Evolutionary conservation across 805 yeast genomes (phyloP), one percentile per base, ranked within the genome.

Genomic region (Nakazawaea wickerhamii): DNA sequence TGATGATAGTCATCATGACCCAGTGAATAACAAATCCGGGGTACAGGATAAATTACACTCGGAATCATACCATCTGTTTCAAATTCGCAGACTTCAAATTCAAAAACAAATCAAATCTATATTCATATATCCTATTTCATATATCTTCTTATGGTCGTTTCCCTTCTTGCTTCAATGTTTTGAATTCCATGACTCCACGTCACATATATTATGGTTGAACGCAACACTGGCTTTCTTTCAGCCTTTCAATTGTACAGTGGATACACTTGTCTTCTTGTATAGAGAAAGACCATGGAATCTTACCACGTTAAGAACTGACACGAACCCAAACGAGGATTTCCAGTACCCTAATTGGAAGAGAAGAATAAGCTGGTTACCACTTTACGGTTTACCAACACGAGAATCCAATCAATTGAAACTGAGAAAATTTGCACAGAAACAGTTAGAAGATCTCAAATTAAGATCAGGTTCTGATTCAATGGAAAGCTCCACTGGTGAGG

Each of bases 121-220:
- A 37, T 87, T 89, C 60, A 70, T 89, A 36, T 89, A 89, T 57
- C 97, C 97, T 3, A 64, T 83, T 32, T 83, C 95, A 2, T 89
- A 87, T 59, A 69, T 87, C 45, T 68, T 84, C 21, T 61, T 88
- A 36, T 89, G 97, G 97, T 55, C 82, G 17, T 81, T 84, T 49
- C 96, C 96, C 2, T 74, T 86, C 47, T 72, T 81, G 4, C 67
- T 77, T 27, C 84, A 83, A 52, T 68, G 78, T 43, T 38, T 43
- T 30, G 46, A 43, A 20, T 68, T 86, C 8, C 79, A 75, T 53
- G 75, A 77, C 1, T 77, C 83, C 2, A 67, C 75, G 7, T 34
- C 40, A n/a, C 11, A 15, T n/a, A 38, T 43, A 3, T 71, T 71
- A 46, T 82, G 91, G 82, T 59, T 86, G 31, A 72, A 75, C 40